phyloP scores from a whole-genome alignment of 2,329 filamentous ascomycete species.

The Xylaria arbuscula region DNA sequence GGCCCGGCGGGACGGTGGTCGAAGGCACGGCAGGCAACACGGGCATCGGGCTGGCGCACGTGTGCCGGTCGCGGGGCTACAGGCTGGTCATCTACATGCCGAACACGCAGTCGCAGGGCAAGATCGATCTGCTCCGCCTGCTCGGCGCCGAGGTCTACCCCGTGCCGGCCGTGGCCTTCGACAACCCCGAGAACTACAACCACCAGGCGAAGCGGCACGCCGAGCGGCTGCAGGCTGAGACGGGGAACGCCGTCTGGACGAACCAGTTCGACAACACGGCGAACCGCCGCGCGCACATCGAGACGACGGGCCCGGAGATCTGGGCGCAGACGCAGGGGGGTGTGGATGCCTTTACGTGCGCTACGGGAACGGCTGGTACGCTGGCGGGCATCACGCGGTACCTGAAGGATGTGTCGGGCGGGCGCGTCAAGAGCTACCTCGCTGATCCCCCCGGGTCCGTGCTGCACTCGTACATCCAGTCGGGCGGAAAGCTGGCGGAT shows the following conservation, averaged over 20 bases:
- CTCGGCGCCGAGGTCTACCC: slow-evolving; percentile 96
- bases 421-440: slow-evolving; percentile 85
- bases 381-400: slow-evolving; percentile 89
- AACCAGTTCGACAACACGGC: slow-evolving; percentile 99
- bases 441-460: slow-evolving; percentile 95
- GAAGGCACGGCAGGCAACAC: slow-evolving; percentile 98
- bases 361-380: slow-evolving; percentile 92
- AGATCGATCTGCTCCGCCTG: slow-evolving; percentile 91
- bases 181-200: slow-evolving; percentile 97
- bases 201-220: slow-evolving; percentile 93
- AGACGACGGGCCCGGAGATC: slow-evolving; percentile 97
- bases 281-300: slow-evolving; percentile 92
- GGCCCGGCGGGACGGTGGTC: slow-evolving; percentile 90
- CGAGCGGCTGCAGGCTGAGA: slow-evolving; percentile 76
- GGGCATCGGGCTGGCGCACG: slow-evolving; percentile 95
- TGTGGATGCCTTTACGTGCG: slow-evolving; percentile 94
- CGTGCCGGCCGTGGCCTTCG: slow-evolving; percentile 94
- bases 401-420: slow-evolving; percentile 83
- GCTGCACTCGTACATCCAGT: slow-evolving; percentile 89
- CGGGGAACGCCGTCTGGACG: slow-evolving; percentile 84
- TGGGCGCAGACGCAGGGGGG: slow-evolving; percentile 90
- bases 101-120: slow-evolving; percentile 97
- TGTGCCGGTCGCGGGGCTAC: slow-evolving; percentile 92
- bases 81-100: slow-evolving; percentile 99
- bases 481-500: slow-evolving; percentile 85